These are phyloP conservation scores for Cocos nucifera DNA, from an alignment of 176 grass and related monocot species.

Conservation along the genomic window DNA sequence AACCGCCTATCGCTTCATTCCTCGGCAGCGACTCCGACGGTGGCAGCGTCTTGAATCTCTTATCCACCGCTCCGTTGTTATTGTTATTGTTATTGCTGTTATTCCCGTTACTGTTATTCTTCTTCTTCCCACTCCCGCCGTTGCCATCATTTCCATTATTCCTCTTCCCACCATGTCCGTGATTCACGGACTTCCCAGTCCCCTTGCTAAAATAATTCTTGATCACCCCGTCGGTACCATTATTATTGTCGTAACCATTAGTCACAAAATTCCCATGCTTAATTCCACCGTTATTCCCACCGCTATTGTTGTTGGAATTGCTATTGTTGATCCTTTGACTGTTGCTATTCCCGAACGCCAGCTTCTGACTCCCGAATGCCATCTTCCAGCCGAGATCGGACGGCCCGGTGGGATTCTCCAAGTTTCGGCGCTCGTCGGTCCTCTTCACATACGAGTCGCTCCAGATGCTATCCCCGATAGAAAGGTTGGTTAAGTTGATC, in stretches of 20 bases:
- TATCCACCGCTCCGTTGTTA: slow-evolving; percentile 32
- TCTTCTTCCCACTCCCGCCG: slow-evolving; percentile 23
- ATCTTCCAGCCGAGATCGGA: slow-evolving; percentile 5
- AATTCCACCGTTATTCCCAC: not conserved
- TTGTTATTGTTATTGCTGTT: slow-evolving; percentile 18
- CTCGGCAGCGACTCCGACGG: slow-evolving; percentile 68
- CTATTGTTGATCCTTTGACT: not conserved
- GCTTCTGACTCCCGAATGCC: slow-evolving; percentile 28
- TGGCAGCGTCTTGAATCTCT: slow-evolving; percentile 96
- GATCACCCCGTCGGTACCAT: slow-evolving; percentile 28
- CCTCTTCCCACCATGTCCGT: slow-evolving; percentile 14
- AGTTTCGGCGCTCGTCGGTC: slow-evolving; percentile 21
- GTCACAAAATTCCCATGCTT: slow-evolving; percentile 15
- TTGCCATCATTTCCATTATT: slow-evolving; percentile 10
- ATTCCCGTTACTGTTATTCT: slow-evolving; percentile 30
- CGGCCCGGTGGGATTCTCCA: slow-evolving; percentile 19
- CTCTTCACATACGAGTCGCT: slow-evolving; percentile 25
- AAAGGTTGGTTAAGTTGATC: slow-evolving; percentile 52
- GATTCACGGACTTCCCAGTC: slow-evolving; percentile 38
- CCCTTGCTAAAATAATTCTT: slow-evolving; percentile 97
- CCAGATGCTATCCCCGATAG: slow-evolving; percentile 89
- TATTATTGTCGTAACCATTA: not conserved
- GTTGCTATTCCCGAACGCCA: slow-evolving; percentile 52
- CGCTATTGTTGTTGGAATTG: slow-evolving; percentile 17
- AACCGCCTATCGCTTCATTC: slow-evolving; percentile 74